Evolutionary conservation across 1,284 basidiomycete species (phyloP), one percentile per base, ranked within the genome.

Genomic region (Papiliotrema fonsecae): DNA sequence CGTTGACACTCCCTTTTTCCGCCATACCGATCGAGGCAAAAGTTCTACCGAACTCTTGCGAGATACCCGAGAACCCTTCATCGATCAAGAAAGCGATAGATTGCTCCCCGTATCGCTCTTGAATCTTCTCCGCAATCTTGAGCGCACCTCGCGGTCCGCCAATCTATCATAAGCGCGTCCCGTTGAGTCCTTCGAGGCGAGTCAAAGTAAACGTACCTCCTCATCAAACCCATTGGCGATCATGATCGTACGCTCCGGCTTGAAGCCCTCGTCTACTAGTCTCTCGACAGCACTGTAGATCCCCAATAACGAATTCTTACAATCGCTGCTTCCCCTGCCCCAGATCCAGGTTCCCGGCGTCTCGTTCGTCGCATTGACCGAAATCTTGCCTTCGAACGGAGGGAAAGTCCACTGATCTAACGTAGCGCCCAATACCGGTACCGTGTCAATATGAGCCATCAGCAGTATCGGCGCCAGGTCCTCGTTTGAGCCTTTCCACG

Each of bases 201-300:
- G 10, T 16, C 27, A 16, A 24, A 13, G 21, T 31, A 9, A 9
- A 44, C 65, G 57, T 41, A 72, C 71, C 67, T 81, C 79, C 55
- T 81, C 79, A 62, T 81, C 78, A 45, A 77, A 78, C 10, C 79
- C 79, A 50, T 74, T 77, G 22, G 72, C 70, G 25, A 78, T 57
- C 13, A 79, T 64, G 47, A 79, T 72, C 4, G 72, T 72, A 31
- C 75, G 59, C 38, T 68, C 62, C 5, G 79, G 78, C 51, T 69
- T 49, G 58, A 72, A 80, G 3, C 67, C 73, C 27, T 75, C 69
- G 3, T 64, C 56, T 18, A 79, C 56, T 14, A 81, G 70, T 40
- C 70, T 71, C 62, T 80, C 78, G 11, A 78, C 60, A 0, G 78
- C 70, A 6, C 70, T 67, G 36, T 78, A 64, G 44, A 78, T 73